phyloP scores from a whole-genome alignment of 352 stramenopile species.

The Globisporangium iwayamae region DNA sequence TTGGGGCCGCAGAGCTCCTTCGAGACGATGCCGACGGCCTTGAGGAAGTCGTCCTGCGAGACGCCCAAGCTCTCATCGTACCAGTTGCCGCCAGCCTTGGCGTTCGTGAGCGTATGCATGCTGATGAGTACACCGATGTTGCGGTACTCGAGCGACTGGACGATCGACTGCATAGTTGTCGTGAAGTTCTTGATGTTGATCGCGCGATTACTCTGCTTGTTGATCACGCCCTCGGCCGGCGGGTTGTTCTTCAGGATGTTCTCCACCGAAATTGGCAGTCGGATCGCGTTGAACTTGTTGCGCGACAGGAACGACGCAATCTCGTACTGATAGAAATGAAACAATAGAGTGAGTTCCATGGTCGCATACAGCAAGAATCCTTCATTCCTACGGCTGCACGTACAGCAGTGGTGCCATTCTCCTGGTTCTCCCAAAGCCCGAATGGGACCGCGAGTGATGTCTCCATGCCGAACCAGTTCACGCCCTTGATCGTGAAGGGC shows the following conservation, averaged over 20 bases:
- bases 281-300: constrained; percentile 84
- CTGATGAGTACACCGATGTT: constrained; percentile 75
- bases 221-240: constrained; percentile 59
- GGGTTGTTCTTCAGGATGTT: constrained; percentile 66
- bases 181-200: constrained; percentile 74
- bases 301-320: constrained; percentile 69
- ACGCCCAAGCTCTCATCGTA: constrained; percentile 49
- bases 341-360: neutral
- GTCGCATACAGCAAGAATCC: no score
- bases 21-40: constrained; percentile 49
- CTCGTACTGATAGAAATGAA: constrained; percentile 41
- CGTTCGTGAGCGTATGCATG: constrained; percentile 65
- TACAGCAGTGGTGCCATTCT: constrained; percentile 71
- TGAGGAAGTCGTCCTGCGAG: constrained; percentile 55
- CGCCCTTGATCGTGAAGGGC: constrained; percentile 63
- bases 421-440: constrained; percentile 70
- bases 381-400: neutral
- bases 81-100: constrained; percentile 57
- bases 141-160: constrained; percentile 62
- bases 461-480: constrained; percentile 84
- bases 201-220: constrained; percentile 62
- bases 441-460: constrained; percentile 61
- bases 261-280: constrained; percentile 62
- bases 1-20: constrained; percentile 52
- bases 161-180: constrained; percentile 62